Percentiles rank a stretch among this genome's conserved stretches.
Evolutionary conservation across 2,329 filamentous ascomycete genomes (phyloP).

Genomic region (Fusarium lateritium): DNA sequence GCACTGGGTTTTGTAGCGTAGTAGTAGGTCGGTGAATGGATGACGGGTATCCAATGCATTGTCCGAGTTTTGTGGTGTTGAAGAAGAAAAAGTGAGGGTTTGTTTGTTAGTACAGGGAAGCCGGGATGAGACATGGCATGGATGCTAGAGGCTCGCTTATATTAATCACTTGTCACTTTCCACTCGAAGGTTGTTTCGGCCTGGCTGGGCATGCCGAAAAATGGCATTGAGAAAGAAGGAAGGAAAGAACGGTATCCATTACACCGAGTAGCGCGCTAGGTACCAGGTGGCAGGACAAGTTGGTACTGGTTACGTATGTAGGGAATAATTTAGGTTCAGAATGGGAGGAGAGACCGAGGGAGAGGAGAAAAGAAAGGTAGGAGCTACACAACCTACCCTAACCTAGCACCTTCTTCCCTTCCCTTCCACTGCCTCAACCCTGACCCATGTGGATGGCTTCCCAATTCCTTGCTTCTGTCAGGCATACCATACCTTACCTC

Average conservation of each 20-base stretch:
- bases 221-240: conserved; percentile 26
- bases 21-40: conserved; percentile 13
- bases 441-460: conserved; percentile 15
- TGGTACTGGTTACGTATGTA: conserved; percentile 10
- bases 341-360: conserved; percentile 18
- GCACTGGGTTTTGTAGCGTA: conserved; percentile 9
- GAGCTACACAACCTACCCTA: conserved; percentile 12
- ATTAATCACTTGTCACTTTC: conserved; percentile 40
- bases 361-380: conserved; percentile 12
- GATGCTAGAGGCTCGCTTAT: conserved; percentile 28
- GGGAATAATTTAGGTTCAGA: conserved; percentile 29
- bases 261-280: conserved; percentile 10
- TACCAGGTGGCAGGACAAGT: background rate
- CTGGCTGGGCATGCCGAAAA: conserved; percentile 11
- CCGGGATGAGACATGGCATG: conserved; percentile 17
- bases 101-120: conserved; percentile 11
- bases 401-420: background rate
- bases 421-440: conserved; percentile 16
- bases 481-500: background rate
- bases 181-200: conserved; percentile 20
- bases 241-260: conserved; percentile 26
- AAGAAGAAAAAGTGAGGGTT: conserved; percentile 22
- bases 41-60: conserved; percentile 21
- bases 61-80: conserved; percentile 16
- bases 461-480: conserved; percentile 26